Evolutionary conservation across 257 asterid genomes (phyloP).

Genomic region (Eustoma russellianum): DNA sequence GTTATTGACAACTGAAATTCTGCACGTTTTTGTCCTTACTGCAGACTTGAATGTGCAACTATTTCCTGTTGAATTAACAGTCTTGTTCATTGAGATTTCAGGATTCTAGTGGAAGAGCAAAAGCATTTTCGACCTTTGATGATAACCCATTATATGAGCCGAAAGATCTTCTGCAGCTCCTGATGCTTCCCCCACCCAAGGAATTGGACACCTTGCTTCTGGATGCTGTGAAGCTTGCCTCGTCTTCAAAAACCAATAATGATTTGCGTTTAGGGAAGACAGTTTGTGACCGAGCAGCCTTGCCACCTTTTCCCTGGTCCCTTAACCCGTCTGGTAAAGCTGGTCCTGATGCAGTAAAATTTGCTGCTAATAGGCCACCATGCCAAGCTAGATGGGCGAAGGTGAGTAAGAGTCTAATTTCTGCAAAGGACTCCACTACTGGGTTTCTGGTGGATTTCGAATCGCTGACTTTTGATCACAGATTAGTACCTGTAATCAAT

Average conservation of each 20-base stretch:
- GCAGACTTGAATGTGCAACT: neutral
- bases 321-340: slow-evolving; percentile 58
- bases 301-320: slow-evolving; percentile 95
- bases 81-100: slow-evolving; percentile 22
- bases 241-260: slow-evolving; percentile 38
- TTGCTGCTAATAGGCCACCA: slow-evolving; percentile 42
- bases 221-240: slow-evolving; percentile 49
- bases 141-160: slow-evolving; percentile 42
- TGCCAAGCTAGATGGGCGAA: slow-evolving; percentile 88
- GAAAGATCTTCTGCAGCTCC: slow-evolving; percentile 52
- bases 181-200: slow-evolving; percentile 67
- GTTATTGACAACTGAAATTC: neutral
- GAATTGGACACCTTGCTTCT: slow-evolving; percentile 72
- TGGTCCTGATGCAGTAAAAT: slow-evolving; percentile 58
- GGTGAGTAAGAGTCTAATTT: slow-evolving; percentile 35
- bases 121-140: slow-evolving; percentile 11
- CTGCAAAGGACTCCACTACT: slow-evolving; percentile 34
- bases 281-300: slow-evolving; percentile 48
- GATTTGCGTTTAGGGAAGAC: slow-evolving; percentile 64
- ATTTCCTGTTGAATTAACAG: neutral
- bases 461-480: slow-evolving; percentile 50
- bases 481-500: slow-evolving; percentile 53
- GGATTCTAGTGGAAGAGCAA: slow-evolving; percentile 38
- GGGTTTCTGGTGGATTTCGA: slow-evolving; percentile 46
- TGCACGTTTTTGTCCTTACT: neutral